A percentile compares a stretch with the other conserved stretches of the same genome.
Evolutionary conservation across 345 rosid genomes (phyloP).

Genomic region (Dimocarpus longan): DNA sequence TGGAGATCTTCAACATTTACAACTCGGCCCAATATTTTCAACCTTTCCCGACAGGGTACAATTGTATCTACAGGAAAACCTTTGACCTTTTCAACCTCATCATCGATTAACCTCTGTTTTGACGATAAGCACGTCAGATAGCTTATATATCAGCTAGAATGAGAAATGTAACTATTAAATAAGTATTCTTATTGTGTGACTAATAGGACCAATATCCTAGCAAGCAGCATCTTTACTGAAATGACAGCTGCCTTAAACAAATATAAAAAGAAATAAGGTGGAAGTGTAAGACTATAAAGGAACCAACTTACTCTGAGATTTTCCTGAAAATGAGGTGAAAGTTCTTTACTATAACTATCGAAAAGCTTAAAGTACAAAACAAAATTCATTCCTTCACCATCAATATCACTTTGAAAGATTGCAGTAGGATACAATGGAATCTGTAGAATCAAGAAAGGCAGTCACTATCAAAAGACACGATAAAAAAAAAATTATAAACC

Average conservation of each 20-base stretch:
- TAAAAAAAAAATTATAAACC: conserved; percentile 3
- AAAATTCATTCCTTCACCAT: conserved; percentile 63
- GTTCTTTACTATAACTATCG: conserved; percentile 48
- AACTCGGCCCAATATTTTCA: conserved; percentile 94
- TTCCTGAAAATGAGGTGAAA: conserved; percentile 49
- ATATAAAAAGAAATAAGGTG: not conserved
- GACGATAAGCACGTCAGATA: not conserved
- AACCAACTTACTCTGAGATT: conserved; percentile 43
- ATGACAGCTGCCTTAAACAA: not conserved
- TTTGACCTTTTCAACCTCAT: conserved; percentile 91
- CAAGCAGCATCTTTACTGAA: not conserved
- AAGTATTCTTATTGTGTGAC: no score
- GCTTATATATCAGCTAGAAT: conserved; percentile 12
- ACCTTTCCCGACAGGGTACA: conserved; percentile 77
- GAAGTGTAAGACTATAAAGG: not conserved
- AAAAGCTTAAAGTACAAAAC: conserved; percentile 61
- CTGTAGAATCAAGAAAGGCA: conserved; percentile 37
- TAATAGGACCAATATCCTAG: not conserved
- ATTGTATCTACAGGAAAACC: conserved; percentile 82
- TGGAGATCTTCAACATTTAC: conserved; percentile 91
- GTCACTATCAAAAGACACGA: conserved; percentile 9
- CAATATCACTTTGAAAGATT: conserved; percentile 55
- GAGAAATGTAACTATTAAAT: not conserved
- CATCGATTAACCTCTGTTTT: conserved; percentile 72
- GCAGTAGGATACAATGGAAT: conserved; percentile 79